These are phyloP conservation scores for Schizochytrium sp. DNA, from an alignment of 108 stramenopile species.

Conservation along the genomic window DNA sequence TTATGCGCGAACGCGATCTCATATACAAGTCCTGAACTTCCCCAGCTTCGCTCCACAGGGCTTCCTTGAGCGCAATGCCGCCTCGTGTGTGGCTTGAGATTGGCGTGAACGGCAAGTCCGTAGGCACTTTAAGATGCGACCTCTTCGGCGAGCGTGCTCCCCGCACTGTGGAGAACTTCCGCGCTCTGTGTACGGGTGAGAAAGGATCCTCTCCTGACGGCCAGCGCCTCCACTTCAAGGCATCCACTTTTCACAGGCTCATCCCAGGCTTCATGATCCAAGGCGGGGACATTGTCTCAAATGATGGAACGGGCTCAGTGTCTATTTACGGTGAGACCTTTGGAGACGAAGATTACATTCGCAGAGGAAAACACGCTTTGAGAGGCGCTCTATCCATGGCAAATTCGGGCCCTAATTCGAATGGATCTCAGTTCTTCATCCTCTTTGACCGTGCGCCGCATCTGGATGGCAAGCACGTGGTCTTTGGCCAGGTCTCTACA, in stretches of 20 bases:
- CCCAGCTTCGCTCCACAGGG: background rate
- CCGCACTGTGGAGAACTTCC: constrained; percentile 92
- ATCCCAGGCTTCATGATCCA: constrained; percentile 92
- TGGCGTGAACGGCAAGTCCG: constrained; percentile 72
- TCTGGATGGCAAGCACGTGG: constrained; percentile 82
- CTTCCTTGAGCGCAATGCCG: background rate
- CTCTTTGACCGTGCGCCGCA: constrained; percentile 69
- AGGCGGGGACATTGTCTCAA: constrained; percentile 92
- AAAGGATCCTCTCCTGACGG: constrained; percentile 83
- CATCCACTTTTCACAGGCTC: constrained; percentile 92
- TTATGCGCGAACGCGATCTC: too few species aligned
- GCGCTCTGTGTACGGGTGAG: constrained; percentile 84
- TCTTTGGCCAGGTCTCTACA: constrained; percentile 75
- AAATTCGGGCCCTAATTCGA: constrained; percentile 75
- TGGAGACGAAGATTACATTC: constrained; percentile 79
- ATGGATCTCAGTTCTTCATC: constrained; percentile 78
- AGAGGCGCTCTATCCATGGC: constrained; percentile 77
- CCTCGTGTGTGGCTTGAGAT: constrained; percentile 68
- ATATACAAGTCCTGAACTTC: too few species aligned
- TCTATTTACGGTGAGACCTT: constrained; percentile 81
- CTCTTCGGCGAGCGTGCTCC: constrained; percentile 88
- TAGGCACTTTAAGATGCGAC: constrained; percentile 88
- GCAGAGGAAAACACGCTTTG: constrained; percentile 78
- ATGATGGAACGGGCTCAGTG: constrained; percentile 78
- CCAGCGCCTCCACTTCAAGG: constrained; percentile 87